Base-by-base conservation (phyloP, 1,139 yeast species). In the Sugiyamaella xylanicola region DNA sequence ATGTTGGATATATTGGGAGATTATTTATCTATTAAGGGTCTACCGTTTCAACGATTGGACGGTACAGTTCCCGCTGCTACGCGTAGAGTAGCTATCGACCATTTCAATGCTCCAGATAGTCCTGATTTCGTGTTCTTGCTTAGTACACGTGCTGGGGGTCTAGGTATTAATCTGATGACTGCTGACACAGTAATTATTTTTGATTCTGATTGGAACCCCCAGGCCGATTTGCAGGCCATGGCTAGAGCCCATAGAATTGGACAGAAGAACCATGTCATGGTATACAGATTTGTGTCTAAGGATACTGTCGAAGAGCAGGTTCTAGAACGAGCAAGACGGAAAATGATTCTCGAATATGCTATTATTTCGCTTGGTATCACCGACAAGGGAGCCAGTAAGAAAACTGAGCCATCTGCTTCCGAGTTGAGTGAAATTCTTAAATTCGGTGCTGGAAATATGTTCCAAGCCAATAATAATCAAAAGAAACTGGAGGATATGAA, bases 181-280 rank as follows among this genome's bases (percentile, higher is more conserved):
- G 99, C 99, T 2, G 99, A 93, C 68, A 93, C 99, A 3, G 99
- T 93, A 36, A 89, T 93, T 64, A 91, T 93, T 45, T 93, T 93
- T 73, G 99, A 93, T 74, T 88, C 97, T 11, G 99, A 93, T 75
- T 93, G 99, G 99, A 93, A 93, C 68, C 98, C 98, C 0, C 98
- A 93, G 73, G 98, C 98, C 0, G 99, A 92, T 79, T 76, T 92
- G 64, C 98, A 93, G 74, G 99, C 99, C 3, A 95, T 95, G 99
- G 99, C 99, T 0, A 85, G 99, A 74, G 99, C 99, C 2, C 99
- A 93, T 74, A 85, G 99, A 77, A 93, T 93, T 68, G 99, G 99
- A 15, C 99, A 93, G 72, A 93, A 93, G 72, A 91, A 89, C 65
- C 99, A 93, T 73, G 99, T 93, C 47, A 89, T 91, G 82, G 98